Base-by-base conservation (phyloP, 768 basidiomycete species). In the Hygrocybe punicea region DNA sequence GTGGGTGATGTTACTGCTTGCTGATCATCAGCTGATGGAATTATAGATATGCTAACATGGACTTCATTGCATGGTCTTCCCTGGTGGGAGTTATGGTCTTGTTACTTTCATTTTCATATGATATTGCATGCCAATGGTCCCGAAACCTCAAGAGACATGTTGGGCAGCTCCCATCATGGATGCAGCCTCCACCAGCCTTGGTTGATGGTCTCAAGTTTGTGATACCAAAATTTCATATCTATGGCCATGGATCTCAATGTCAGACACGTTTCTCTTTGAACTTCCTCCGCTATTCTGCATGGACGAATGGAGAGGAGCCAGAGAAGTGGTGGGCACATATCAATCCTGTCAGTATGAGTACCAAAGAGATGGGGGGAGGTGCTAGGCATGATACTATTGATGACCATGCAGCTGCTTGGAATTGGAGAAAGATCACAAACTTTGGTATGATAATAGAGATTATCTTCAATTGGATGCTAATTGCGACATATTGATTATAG, bases 11-110 rank as follows among this genome's bases (percentile, higher is more conserved):
- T 17, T 34, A 33, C 11, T 45, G 40, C 17, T 53, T n/a, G 19
- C 34, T 44, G 10, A 24, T 34, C 17, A 25, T 17, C 45, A 39
- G 19, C 33, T 33, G 36, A 17, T 6, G 37, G 25, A 17, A 16
- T 46, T 16, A 6, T 50, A 71, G 69, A 33, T 71, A 70, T 46
- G 64, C 63, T 0, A 71, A 71, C 46, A 70, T 71, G 62, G 70
- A 71, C 36, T 73, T 65, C 42, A 47, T 71, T 35, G 51, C 64
- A 25, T 55, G 58, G 6, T 61, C 36, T 6, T 65, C 49, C 16
- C 57, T 65, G 3, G 35, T 11, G 11, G 45, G 50, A 33, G 54
- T 54, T 10, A 37, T 36, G 1, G 55, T 54, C 25, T 16, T 7
- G 1, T 33, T 24, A 10, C 35, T 71, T 6, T 49, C 60, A 8